Base-by-base conservation (phyloP, 441 rosid species). In the Gossypium davidsonii region DNA sequence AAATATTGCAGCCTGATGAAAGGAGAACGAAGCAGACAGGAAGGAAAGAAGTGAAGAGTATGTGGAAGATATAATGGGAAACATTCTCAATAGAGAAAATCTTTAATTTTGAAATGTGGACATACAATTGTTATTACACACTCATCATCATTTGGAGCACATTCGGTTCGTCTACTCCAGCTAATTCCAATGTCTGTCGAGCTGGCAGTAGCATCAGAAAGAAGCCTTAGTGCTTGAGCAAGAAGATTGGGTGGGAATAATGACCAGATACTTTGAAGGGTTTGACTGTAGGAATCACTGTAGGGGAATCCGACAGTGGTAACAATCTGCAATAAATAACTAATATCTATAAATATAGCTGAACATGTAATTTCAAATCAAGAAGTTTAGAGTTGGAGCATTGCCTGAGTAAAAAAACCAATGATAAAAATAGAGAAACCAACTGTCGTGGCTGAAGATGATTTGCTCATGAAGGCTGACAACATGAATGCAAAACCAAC, bases 211-310 rank as follows among this genome's bases (percentile, higher is more conserved):
- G 93, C 97, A 4, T 46, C 65, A 53, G 87, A 72, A 59, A 94
- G 97, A 28, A 82, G 70, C 21, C 59, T 34, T 31, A 92, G 75
- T 46, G 88, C 87, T 46, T 79, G 60, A 7, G 93, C 88, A 37
- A 91, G 90, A 77, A 92, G 93, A 88, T 90, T 92, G 0, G 98
- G 98, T 4, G 97, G 93, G 83, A 88, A 95, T 23, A 95, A 53
- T 15, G 98, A 92, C 99, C 99, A 95, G 80, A 91, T 12, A 76
- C 20, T 42, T 61, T 80, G 81, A n/a, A 73, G 14, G 42, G 60
- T 17, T 25, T n/a, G 20, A 34, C 85, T 48, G 9, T 68, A 59
- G 20, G 1, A 17, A 0, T 66, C 7, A 21, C 72, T 60, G 71
- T 91, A 95, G 21, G 98, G 98, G 79, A 86, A 91, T 46, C 93